Evolutionary conservation across 805 yeast genomes (phyloP), one percentile per base, ranked within the genome.

Genomic region (Kazachstania africana): DNA sequence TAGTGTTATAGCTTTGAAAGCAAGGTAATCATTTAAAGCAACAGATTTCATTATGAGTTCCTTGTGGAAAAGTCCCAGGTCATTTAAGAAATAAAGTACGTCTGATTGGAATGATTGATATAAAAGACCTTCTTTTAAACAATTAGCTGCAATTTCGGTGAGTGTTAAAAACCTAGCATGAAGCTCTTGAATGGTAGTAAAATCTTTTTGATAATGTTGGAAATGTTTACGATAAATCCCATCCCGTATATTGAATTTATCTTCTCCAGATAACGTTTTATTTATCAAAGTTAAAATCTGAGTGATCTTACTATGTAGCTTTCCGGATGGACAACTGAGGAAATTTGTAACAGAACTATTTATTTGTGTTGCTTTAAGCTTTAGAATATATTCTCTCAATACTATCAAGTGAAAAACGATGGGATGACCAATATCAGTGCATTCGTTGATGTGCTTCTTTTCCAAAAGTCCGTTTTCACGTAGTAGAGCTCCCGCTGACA

Each of bases 371-470:
- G 14, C 13, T 13, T 27, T 32, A 4, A 32, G 10, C 12, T 23
- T 34, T 0, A 16, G 6, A n/a, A 38, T 12, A 16, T 22, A 29
- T 17, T 42, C 43, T 26, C 45, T 44, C 12, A 45, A 25, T 17
- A 40, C 41, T 6, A 48, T 36, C 13, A 46, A 15, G 26, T 51
- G 53, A 20, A 51, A 31, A 14, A 47, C 14, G 5, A 47, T 35
- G 6, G 48, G 50, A 28, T 48, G 43, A 4, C 53, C 53, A n/a
- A 49, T 30, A 18, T 39, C 43, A 16, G n/a, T 12, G 1, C 24
- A 15, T 3, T 35, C 28, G 4, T 18, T 20, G 4, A 29, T 18
- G 16, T 29, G 19, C 10, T 31, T 27, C 4, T 19, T 12, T 1
- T 18, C 20, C 4, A 37, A n/a, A 10, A 4, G 3, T 18, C 12